A percentile compares a stretch with the other conserved stretches of the same genome.
These are phyloP conservation scores for Ambrosia trifida DNA, from an alignment of 129 eudicot genomes.

Conservation along the genomic window DNA sequence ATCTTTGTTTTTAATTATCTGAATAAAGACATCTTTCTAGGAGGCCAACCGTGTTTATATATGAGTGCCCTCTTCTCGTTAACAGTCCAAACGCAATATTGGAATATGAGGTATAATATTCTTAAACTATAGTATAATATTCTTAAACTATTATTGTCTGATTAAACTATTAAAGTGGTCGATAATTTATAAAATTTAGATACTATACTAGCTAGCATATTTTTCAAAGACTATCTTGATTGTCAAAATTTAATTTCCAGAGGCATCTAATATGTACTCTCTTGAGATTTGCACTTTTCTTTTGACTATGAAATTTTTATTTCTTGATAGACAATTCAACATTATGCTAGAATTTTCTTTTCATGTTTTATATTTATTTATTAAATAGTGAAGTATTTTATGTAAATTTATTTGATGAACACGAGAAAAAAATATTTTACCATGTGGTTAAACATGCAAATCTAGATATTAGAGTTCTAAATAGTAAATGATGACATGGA, in stretches of 20 bases:
- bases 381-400: background rate
- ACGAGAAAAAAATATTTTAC: too few species aligned
- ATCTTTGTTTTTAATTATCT: too few species aligned
- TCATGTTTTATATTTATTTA: background rate
- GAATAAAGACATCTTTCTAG: too few species aligned
- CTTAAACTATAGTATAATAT: background rate
- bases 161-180: background rate
- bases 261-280: constrained; percentile 35
- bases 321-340: constrained; percentile 20
- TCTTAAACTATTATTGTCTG: background rate
- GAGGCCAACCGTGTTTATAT: background rate
- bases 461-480: too few species aligned
- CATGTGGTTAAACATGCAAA: too few species aligned
- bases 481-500: too few species aligned
- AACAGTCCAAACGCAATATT: background rate
- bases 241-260: constrained; percentile 21
- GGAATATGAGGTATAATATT: background rate
- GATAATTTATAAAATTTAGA: constrained; percentile 21
- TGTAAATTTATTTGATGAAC: too few species aligned
- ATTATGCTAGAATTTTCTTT: constrained; percentile 16
- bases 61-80: background rate
- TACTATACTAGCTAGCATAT: constrained; percentile 18
- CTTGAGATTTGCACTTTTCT: constrained; percentile 31
- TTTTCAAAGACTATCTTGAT: constrained; percentile 29
- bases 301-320: constrained; percentile 22